Evolutionary conservation across 148 eudicot genomes (phyloP).

Genomic region (Rhododendron molle): DNA sequence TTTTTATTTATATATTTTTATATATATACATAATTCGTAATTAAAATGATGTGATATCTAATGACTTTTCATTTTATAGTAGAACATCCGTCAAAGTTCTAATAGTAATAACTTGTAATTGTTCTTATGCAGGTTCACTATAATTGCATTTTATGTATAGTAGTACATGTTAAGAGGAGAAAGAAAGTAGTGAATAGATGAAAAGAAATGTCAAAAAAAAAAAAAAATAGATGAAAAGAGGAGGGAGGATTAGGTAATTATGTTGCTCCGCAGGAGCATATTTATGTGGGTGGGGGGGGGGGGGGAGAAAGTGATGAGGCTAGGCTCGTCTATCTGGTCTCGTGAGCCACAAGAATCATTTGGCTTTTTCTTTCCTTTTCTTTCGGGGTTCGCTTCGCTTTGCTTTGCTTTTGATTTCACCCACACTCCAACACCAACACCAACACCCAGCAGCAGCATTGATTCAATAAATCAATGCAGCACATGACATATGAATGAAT

Average conservation of each 20-base stretch:
- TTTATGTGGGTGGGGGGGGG: slow-evolving; percentile 3
- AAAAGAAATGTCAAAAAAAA: no score
- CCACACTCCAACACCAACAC: neutral
- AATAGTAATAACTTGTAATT: no score
- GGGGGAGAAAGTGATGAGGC: neutral
- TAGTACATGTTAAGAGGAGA: neutral
- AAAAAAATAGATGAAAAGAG: neutral
- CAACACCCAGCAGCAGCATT: neutral
- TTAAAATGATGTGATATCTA: neutral
- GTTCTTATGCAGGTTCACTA: neutral
- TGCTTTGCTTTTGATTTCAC: slow-evolving; percentile 2
- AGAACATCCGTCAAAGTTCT: neutral
- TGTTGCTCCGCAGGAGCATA: neutral
- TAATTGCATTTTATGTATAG: no score
- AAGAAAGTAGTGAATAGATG: neutral
- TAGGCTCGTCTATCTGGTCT: neutral
- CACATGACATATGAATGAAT: neutral
- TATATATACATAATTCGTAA: neutral
- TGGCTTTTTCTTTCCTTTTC: neutral
- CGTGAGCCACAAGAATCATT: slow-evolving; percentile 11
- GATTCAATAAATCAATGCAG: neutral
- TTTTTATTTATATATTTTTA: no score
- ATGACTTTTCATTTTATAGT: neutral
- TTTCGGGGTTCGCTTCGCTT: neutral
- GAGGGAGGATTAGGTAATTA: neutral